These are phyloP conservation scores for Pythium phragmiticola DNA, from an alignment of 352 stramenopile genomes.

Conservation along the genomic window DNA sequence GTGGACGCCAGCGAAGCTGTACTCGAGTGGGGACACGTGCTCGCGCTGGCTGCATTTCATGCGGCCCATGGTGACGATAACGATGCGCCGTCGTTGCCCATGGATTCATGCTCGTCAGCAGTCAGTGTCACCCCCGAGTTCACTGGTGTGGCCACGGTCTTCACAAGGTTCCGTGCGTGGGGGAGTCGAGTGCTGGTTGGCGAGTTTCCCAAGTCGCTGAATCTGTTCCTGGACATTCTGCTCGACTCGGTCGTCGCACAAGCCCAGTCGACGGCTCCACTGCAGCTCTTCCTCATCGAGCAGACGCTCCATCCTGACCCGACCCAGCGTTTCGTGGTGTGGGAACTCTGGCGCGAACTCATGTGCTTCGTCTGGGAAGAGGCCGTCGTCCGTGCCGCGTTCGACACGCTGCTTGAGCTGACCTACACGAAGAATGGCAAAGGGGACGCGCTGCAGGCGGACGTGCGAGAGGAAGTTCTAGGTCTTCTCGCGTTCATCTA, in stretches of 20 bases:
- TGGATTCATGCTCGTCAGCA: background rate
- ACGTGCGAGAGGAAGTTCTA: slow-evolving; percentile 37
- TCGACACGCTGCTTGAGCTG: slow-evolving; percentile 41
- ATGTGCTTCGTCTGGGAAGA: slow-evolving; percentile 57
- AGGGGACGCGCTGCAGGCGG: slow-evolving; percentile 25
- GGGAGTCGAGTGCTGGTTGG: slow-evolving; percentile 19
- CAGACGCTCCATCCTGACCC: slow-evolving; percentile 49
- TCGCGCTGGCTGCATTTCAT: slow-evolving; percentile 10
- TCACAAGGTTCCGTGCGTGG: slow-evolving; percentile 42
- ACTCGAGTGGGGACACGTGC: slow-evolving; percentile 7
- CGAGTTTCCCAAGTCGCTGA: slow-evolving; percentile 3
- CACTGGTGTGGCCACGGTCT: slow-evolving; percentile 28
- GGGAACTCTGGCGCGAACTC: slow-evolving; percentile 57
- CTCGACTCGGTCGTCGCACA: slow-evolving; percentile 30
- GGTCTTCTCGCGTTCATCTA: slow-evolving; percentile 51
- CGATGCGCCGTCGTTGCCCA: background rate
- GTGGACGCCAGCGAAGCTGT: background rate
- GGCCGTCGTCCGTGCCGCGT: slow-evolving; percentile 20
- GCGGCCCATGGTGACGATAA: slow-evolving; percentile 7
- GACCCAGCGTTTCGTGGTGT: slow-evolving; percentile 42
- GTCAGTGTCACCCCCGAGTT: slow-evolving; percentile 1
- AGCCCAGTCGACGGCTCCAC: slow-evolving; percentile 28
- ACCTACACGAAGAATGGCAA: slow-evolving; percentile 29
- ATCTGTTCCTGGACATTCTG: slow-evolving; percentile 44
- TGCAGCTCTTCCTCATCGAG: slow-evolving; percentile 54